Base-by-base conservation (phyloP, 495 filamentous ascomycete species). In the Penicillium waksmanii region DNA sequence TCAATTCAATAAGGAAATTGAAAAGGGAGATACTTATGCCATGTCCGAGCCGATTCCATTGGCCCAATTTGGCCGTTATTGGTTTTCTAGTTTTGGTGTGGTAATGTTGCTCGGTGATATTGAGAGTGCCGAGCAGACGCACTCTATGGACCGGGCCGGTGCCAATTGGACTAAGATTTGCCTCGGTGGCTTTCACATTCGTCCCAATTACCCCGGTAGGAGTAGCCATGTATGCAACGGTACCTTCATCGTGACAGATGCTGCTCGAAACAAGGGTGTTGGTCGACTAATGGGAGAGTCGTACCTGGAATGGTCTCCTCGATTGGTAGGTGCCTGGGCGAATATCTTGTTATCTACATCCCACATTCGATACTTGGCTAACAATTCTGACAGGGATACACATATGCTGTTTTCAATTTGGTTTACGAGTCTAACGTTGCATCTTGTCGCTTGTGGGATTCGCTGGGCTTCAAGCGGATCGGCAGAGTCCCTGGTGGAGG, bases 341-440 rank as follows among this genome's bases (percentile, higher is more conserved):
- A 56, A 27, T 15, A 25, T 19, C 35, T 51, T 10, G 36, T n/a
- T 34, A 47, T 17, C 3, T 13, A 31, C 27, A 31, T 9, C 0
- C 27, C 27, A 31, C 3, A 46, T 19, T 8, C 6, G 36, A 12
- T 3, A 34, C 13, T 8, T 6, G 46, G 18, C 33, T 47, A 31
- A 53, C 40, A n/a, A 42, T 7, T 47, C 47, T 57, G 38, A 0
- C 53, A 90, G 79, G 95, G 95, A 18, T 98, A 97, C 71, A 91
- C 89, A 35, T 98, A 98, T 78, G 92, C 90, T 11, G 92, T 98
- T 36, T 98, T 98, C 82, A 98, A 98, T 72, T 84, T 98, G 35
- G 94, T 98, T 15, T 98, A 97, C 74, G 95, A 98, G 80, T 97
- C 90, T 59, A 98, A 98, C 72, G 87, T 96, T 36, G 95, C 92